These are phyloP conservation scores for Xylaria palmicola DNA, from an alignment of 495 filamentous ascomycete species.

Conservation along the genomic window DNA sequence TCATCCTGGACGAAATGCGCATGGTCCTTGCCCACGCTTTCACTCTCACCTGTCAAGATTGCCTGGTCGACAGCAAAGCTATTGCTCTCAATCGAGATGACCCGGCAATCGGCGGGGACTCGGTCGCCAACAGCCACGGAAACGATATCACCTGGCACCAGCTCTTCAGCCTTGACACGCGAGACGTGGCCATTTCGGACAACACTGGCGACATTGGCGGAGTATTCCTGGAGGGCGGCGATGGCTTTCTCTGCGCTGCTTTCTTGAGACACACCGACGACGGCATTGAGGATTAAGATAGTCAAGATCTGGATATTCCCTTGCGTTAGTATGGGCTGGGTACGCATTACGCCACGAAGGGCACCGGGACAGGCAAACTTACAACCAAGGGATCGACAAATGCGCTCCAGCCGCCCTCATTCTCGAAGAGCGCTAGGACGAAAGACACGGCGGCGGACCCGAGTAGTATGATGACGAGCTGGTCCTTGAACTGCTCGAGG, in stretches of 20 bases:
- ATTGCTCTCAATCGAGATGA: constrained; percentile 93
- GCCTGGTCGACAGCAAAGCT: constrained; percentile 95
- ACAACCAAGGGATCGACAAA: constrained; percentile 97
- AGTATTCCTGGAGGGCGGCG: constrained; percentile 97
- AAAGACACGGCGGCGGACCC: constrained; percentile 95
- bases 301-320: constrained; percentile 72
- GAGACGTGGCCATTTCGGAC: constrained; percentile 73
- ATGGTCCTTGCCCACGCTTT: constrained; percentile 89
- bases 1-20: constrained; percentile 63
- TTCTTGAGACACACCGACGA: constrained; percentile 98
- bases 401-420: constrained; percentile 91
- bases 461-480: constrained; percentile 92
- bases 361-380: constrained; percentile 35
- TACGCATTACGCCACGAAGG: not conserved
- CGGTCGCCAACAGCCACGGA: constrained; percentile 88
- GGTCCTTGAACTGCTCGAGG: constrained; percentile 98
- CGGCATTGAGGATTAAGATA: constrained; percentile 92
- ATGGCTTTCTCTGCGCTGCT: constrained; percentile 98
- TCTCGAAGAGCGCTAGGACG: constrained; percentile 88
- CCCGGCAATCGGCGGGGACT: constrained; percentile 92
- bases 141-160: constrained; percentile 94
- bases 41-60: constrained; percentile 96
- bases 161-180: constrained; percentile 85
- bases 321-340: not conserved
- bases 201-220: constrained; percentile 95